Evolutionary conservation across 2,329 filamentous ascomycete species (phyloP).

Genomic region (Colletotrichum musae): DNA sequence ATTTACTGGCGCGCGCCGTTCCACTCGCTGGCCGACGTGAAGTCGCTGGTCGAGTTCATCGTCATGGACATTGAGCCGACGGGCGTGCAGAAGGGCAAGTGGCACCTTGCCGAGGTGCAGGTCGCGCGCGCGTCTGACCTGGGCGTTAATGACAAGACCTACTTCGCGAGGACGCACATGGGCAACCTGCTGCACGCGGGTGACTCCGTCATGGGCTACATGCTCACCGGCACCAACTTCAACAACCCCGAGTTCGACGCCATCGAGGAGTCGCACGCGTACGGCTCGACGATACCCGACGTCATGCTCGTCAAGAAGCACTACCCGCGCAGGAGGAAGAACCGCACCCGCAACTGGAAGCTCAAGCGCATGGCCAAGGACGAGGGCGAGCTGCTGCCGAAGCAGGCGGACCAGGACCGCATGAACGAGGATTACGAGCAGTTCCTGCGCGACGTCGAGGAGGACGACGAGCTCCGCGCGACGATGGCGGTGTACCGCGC

Average conservation of each 20-base stretch:
- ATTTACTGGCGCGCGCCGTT: slow-evolving; percentile 96
- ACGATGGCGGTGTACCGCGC: slow-evolving; percentile 91
- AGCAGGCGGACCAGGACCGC: slow-evolving; percentile 88
- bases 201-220: slow-evolving; percentile 93
- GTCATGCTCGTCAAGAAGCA: slow-evolving; percentile 97
- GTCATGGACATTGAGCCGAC: slow-evolving; percentile 93
- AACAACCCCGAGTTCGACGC: slow-evolving; percentile 90
- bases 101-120: slow-evolving; percentile 87
- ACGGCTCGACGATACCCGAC: slow-evolving; percentile 86
- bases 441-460: slow-evolving; percentile 97
- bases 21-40: slow-evolving; percentile 83
- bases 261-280: slow-evolving; percentile 82
- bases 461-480: slow-evolving; percentile 88
- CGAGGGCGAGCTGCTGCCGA: slow-evolving; percentile 87
- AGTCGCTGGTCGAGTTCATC: slow-evolving; percentile 91
- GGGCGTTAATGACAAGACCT: slow-evolving; percentile 87
- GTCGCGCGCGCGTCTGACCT: slow-evolving; percentile 90
- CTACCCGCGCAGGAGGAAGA: slow-evolving; percentile 89
- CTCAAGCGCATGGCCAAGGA: slow-evolving; percentile 94
- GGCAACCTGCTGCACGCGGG: slow-evolving; percentile 88
- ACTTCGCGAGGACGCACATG: slow-evolving; percentile 91
- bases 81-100: slow-evolving; percentile 83
- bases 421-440: slow-evolving; percentile 96
- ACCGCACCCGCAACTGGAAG: slow-evolving; percentile 89
- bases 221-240: slow-evolving; percentile 90